Evolutionary conservation across 225 moss, liverwort and hornwort species (phyloP), one percentile per base, ranked within the genome.

Genomic region (Sphagnum tenellum): DNA sequence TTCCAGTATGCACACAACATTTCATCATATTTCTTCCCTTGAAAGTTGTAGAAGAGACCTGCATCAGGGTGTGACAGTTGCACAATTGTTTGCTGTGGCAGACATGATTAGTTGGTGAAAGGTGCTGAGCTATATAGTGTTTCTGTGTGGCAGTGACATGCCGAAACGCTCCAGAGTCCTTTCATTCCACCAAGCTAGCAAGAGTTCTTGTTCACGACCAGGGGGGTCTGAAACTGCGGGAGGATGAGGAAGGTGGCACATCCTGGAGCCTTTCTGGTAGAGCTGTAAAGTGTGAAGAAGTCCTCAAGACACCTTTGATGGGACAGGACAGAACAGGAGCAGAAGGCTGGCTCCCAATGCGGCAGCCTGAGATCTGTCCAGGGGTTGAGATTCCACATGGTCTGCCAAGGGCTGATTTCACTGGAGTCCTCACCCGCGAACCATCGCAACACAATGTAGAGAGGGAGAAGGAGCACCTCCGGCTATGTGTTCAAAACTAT

Each of bases 261-360:
- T 65, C 69, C 3, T 59, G 71, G 13, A 72, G 63, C 9, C 46
- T 65, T 49, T 45, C 59, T n/a, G 66, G 71, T 2, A 75, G 72
- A 68, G 69, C 9, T 8, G 57, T 79, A 29, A 79, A 79, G 57
- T n/a, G 65, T 2, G 79, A 79, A 50, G 69, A 65, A 13, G 69
- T n/a, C 3, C 13, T 47, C 44, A 65, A 56, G 48, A 71, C 14
- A 11, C 74, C 62, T 4, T 11, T 12, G 51, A 56, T 7, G 49
- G 8, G 3, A n/a, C 61, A 70, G 56, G 49, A 11, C 52, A 68
- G 55, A 53, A 61, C 3, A 64, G 69, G 11, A 49, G 60, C 12
- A 54, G 67, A 67, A 4, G n/a, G 12, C 8, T 73, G 78, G 78
- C 61, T 70, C 57, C 56, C 52, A 8, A 48, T 50, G 9, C 50